Evolutionary conservation across 2,329 filamentous ascomycete species (phyloP).

Genomic region (Colletotrichum karsti): DNA sequence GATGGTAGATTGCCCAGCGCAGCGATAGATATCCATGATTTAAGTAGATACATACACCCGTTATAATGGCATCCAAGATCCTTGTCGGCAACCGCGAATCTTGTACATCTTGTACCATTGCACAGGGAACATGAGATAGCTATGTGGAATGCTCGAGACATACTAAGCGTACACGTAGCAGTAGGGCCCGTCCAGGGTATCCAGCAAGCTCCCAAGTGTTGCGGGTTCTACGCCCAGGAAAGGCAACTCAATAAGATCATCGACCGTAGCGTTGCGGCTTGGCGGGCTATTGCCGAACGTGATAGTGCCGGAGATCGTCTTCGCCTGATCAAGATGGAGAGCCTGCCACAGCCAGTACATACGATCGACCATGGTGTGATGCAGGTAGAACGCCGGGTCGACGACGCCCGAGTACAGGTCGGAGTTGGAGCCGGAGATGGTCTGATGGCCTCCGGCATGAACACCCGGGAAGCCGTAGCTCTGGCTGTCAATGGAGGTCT

Average conservation of each 20-base stretch:
- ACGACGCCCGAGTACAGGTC: constrained; percentile 48
- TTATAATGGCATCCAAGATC: too few relatives aligned
- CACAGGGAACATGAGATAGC: too few relatives aligned
- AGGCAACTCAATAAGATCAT: constrained; percentile 19
- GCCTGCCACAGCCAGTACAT: constrained; percentile 12
- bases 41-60: neutral
- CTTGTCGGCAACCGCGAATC: too few relatives aligned
- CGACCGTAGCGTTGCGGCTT: constrained; percentile 12
- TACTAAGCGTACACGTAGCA: constrained; percentile 35
- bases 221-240: constrained; percentile 20
- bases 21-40: neutral
- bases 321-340: constrained; percentile 18
- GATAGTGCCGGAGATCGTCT: neutral
- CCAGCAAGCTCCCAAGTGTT: constrained; percentile 34
- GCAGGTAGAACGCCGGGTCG: neutral
- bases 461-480: constrained; percentile 36
- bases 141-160: too few relatives aligned
- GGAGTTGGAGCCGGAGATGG: constrained; percentile 42
- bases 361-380: neutral
- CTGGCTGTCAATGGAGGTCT: constrained; percentile 48
- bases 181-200: constrained; percentile 35
- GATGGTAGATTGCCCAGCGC: neutral
- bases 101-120: too few relatives aligned
- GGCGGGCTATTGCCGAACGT: constrained; percentile 30
- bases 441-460: constrained; percentile 16